Percentiles rank a stretch among this genome's conserved stretches.
Conservation (phyloP, 2,329 filamentous ascomycete genomes). For the Didymellaceae sp. region DNA sequence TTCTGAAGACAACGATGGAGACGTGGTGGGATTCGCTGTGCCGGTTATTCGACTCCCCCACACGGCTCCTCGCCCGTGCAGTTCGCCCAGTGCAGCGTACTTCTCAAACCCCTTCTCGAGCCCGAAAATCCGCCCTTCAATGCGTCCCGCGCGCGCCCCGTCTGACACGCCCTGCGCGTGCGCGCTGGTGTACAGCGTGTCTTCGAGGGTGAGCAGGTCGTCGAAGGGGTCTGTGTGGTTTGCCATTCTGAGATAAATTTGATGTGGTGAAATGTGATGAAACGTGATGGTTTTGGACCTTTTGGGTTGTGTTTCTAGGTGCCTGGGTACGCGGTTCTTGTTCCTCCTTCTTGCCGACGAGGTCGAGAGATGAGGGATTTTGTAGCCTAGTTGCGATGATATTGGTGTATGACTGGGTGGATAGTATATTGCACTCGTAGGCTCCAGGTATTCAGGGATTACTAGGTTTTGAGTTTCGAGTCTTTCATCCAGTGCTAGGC, state of each 20-base stretch:
- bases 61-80: slow-evolving; percentile 80
- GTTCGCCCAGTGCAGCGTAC: slow-evolving; percentile 77
- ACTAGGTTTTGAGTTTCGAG: no score
- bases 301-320: not conserved
- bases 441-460: no score
- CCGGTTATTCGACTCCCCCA: slow-evolving; percentile 80
- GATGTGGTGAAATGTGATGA: not conserved
- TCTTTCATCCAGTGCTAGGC: no score
- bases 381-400: no score
- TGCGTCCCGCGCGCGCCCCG: slow-evolving; percentile 76
- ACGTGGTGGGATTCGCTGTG: slow-evolving; percentile 24
- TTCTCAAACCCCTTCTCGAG: slow-evolving; percentile 94
- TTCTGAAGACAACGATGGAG: no score
- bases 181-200: slow-evolving; percentile 81
- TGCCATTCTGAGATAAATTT: no score
- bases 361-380: no score
- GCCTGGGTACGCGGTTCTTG: no score
- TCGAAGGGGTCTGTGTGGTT: slow-evolving; percentile 58
- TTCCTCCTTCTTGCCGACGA: no score
- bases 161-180: slow-evolving; percentile 77
- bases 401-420: no score
- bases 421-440: no score
- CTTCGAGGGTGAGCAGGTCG: slow-evolving; percentile 65
- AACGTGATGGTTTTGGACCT: not conserved
- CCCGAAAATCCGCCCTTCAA: slow-evolving; percentile 89